A percentile compares a stretch with the other conserved stretches of the same genome.
These are phyloP conservation scores for Xylaria venustula DNA, from an alignment of 495 filamentous ascomycete species.

Conservation along the genomic window DNA sequence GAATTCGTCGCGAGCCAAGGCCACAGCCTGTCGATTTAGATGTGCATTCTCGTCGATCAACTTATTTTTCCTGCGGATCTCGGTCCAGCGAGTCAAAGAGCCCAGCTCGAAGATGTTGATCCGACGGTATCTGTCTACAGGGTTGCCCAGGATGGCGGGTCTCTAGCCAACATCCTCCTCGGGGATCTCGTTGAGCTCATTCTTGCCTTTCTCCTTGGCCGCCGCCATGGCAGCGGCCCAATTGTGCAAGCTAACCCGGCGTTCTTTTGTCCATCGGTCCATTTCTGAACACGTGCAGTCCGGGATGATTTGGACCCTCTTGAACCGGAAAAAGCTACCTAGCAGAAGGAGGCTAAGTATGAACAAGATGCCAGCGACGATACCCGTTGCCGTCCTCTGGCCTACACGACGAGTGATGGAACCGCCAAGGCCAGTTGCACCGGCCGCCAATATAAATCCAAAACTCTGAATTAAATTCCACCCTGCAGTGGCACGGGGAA, in stretches of 20 bases:
- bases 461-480: conserved; percentile 67
- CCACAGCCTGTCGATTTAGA: conserved; percentile 39
- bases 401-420: conserved; percentile 59
- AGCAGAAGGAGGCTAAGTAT: conserved; percentile 61
- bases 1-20: conserved; percentile 33
- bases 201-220: conserved; percentile 34
- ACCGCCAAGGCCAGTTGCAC: conserved; percentile 62
- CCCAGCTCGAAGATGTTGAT: conserved; percentile 69
- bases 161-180: conserved; percentile 61
- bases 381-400: conserved; percentile 62
- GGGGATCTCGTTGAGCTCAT: conserved; percentile 35
- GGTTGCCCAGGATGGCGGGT: conserved; percentile 66
- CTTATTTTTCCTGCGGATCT: conserved; percentile 66
- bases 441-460: conserved; percentile 63
- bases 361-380: conserved; percentile 61
- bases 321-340: conserved; percentile 58
- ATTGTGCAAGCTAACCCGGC: conserved; percentile 38
- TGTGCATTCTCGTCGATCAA: conserved; percentile 48
- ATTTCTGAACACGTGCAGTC: conserved; percentile 50
- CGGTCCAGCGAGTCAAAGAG: conserved; percentile 62
- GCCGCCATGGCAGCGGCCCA: conserved; percentile 33
- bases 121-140: conserved; percentile 59
- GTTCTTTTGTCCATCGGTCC: conserved; percentile 46
- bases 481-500: conserved; percentile 68
- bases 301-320: conserved; percentile 64